phyloP scores from a whole-genome alignment of 2,329 filamentous ascomycete genomes.

The Paramyrothecium roridum region DNA sequence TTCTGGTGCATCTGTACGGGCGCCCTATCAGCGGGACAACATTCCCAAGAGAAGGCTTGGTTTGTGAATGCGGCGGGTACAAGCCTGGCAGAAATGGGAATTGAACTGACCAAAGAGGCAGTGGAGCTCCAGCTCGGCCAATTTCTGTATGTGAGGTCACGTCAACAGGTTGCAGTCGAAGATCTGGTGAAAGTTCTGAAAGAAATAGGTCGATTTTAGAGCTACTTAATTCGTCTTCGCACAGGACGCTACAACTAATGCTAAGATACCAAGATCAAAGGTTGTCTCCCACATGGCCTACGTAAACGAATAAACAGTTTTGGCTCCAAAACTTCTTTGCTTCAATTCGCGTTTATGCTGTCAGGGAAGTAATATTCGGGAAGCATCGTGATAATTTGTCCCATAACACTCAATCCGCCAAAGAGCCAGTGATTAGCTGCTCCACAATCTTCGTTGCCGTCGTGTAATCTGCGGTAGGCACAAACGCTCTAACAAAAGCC shows the following conservation, averaged over 20 bases:
- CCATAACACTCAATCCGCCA: too few relatives aligned
- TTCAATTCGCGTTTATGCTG: too few relatives aligned
- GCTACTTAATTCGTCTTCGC: too few relatives aligned
- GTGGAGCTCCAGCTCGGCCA: neutral
- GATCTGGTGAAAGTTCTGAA: neutral
- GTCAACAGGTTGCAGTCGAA: neutral
- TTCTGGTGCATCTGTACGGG: conserved; percentile 1
- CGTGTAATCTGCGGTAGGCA: conserved; percentile 1
- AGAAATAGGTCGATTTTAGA: neutral
- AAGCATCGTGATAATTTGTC: too few relatives aligned
- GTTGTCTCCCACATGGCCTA: too few relatives aligned
- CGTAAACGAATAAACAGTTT: too few relatives aligned
- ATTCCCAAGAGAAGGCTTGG: neutral
- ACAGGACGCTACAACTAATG: too few relatives aligned
- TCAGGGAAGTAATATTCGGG: too few relatives aligned
- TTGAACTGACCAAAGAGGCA: neutral
- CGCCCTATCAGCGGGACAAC: neutral
- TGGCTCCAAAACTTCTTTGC: too few relatives aligned
- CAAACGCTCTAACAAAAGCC: neutral
- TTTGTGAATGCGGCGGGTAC: neutral
- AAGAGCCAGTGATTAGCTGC: too few relatives aligned
- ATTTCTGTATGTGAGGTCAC: neutral
- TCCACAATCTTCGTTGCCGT: neutral
- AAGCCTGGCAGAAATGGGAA: neutral
- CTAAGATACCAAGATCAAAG: too few relatives aligned